These are phyloP conservation scores for Aspergillus candidus DNA, from an alignment of 2,329 filamentous ascomycete species.

Conservation along the genomic window DNA sequence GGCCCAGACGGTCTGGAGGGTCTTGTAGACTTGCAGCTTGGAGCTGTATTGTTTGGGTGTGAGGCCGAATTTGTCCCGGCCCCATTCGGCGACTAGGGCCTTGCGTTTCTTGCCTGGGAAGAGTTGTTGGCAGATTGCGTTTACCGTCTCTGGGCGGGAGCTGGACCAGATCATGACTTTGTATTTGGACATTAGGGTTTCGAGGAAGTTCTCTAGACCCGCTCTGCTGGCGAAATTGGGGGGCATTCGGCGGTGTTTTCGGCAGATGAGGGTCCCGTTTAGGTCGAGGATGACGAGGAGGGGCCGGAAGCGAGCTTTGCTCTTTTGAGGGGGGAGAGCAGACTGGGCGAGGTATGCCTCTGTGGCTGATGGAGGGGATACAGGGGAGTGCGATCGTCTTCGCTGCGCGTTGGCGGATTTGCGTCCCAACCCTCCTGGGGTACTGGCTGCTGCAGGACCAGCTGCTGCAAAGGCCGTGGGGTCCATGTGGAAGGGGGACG, in stretches of 20 bases:
- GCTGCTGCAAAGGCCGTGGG: slow-evolving; percentile 4
- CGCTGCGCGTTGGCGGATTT: slow-evolving; percentile 9
- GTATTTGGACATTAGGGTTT: slow-evolving; percentile 68
- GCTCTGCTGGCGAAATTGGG: slow-evolving; percentile 61
- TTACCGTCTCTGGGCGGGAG: slow-evolving; percentile 67
- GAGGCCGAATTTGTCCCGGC: slow-evolving; percentile 68
- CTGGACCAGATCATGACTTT: slow-evolving; percentile 88
- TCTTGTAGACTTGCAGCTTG: slow-evolving; percentile 86
- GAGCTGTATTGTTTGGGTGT: slow-evolving; percentile 55
- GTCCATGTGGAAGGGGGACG: slow-evolving; percentile 5
- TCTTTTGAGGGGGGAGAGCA: slow-evolving; percentile 33
- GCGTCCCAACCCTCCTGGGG: background rate
- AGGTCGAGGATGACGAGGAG: slow-evolving; percentile 85
- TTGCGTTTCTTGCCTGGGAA: slow-evolving; percentile 51
- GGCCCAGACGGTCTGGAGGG: slow-evolving; percentile 66
- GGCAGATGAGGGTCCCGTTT: slow-evolving; percentile 81
- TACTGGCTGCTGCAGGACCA: background rate
- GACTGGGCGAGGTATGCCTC: slow-evolving; percentile 56
- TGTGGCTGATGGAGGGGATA: slow-evolving; percentile 50
- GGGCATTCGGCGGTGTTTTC: slow-evolving; percentile 50
- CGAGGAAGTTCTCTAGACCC: slow-evolving; percentile 61
- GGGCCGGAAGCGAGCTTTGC: slow-evolving; percentile 45
- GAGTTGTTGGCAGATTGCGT: slow-evolving; percentile 51
- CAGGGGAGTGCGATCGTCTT: slow-evolving; percentile 17
- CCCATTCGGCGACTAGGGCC: slow-evolving; percentile 67